Conservation (phyloP, 1,284 basidiomycete genomes). For the Tylopilus sp. region DNA sequence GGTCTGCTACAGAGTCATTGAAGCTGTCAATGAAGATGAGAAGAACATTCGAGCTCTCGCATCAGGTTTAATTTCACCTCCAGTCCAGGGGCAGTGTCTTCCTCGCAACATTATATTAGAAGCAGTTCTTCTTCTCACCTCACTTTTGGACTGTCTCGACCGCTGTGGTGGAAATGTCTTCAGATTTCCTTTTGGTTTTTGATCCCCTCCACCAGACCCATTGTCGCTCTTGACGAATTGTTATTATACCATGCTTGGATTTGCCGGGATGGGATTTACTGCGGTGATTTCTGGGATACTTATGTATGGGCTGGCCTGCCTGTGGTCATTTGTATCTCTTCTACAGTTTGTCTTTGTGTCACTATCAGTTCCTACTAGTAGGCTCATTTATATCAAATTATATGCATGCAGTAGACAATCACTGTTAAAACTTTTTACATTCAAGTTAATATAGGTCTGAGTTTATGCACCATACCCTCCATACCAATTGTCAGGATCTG, state of each 20-base stretch:
- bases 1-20: slow-evolving; percentile 38
- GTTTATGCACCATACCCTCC: not conserved
- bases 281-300: not conserved
- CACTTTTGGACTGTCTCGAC: not conserved
- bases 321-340: too few species aligned
- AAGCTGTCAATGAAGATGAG: slow-evolving; percentile 21
- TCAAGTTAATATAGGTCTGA: not conserved
- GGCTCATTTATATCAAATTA: slow-evolving; percentile 1
- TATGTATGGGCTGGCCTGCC: too few species aligned
- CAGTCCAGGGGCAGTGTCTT: slow-evolving; percentile 3
- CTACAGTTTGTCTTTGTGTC: slow-evolving; percentile 8
- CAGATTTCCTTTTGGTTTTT: not conserved
- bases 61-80: slow-evolving; percentile 11
- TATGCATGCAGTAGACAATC: not conserved
- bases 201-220: slow-evolving; percentile 23
- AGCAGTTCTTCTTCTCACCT: slow-evolving; percentile 17
- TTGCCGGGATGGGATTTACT: slow-evolving; percentile 35
- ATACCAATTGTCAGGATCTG: too few species aligned
- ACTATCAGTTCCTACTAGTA: slow-evolving; percentile 24
- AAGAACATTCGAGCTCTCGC: slow-evolving; percentile 20
- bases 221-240: slow-evolving; percentile 35
- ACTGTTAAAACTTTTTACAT: not conserved
- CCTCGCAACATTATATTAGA: slow-evolving; percentile 32
- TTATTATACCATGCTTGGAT: slow-evolving; percentile 37
- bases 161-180: slow-evolving; percentile 2